Evolutionary conservation across 768 basidiomycete genomes (phyloP), one percentile per base, ranked within the genome.

Genomic region (Panellus pusillus): DNA sequence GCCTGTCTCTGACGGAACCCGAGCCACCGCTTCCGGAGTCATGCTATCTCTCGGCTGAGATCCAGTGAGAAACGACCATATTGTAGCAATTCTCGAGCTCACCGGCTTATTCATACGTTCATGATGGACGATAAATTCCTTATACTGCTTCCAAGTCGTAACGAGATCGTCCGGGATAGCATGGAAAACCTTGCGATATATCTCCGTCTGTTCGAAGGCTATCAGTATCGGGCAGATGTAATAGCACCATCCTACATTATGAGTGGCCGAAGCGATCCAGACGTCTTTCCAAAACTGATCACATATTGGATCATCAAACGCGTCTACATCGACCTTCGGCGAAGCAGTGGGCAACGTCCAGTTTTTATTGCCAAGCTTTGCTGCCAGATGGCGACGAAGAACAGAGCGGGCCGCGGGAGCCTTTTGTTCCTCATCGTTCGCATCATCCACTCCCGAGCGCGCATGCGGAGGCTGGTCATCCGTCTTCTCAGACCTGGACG

Each of bases 71-170:
- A 61, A 18, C 50, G 42, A 50, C 47, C 20, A 62, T 11, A 50
- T 50, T n/a, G n/a, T 44, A n/a, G 14, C 24, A 43, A 28, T 18
- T 40, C n/a, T 47, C 35, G 37, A 17, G 69, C 81, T 57, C 64
- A 89, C 91, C 29, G 78, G 79, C 69, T 83, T 89, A 61, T 78
- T 81, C 57, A 91, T 63, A 2, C 89, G 81, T 57, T 93, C 91
- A 42, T 93, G 87, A 64, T 88, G 79, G 6, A 76, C 69, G 42
- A 87, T 72, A 63, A 91, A 98, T 57, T 95, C 91, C 66, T 87
- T 95, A 63, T 82, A 98, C 65, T 93, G 89, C 64, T 94, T 94
- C 96, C 96, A 99, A 0, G 95, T 96, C 1, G 87, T 87, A 55
- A 98, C 82, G 19, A 85, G 76, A 67, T 99, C 95, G 67, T 98